These are phyloP conservation scores for Blastobotrys persicus DNA, from an alignment of 1,139 yeast genomes.

Conservation along the genomic window DNA sequence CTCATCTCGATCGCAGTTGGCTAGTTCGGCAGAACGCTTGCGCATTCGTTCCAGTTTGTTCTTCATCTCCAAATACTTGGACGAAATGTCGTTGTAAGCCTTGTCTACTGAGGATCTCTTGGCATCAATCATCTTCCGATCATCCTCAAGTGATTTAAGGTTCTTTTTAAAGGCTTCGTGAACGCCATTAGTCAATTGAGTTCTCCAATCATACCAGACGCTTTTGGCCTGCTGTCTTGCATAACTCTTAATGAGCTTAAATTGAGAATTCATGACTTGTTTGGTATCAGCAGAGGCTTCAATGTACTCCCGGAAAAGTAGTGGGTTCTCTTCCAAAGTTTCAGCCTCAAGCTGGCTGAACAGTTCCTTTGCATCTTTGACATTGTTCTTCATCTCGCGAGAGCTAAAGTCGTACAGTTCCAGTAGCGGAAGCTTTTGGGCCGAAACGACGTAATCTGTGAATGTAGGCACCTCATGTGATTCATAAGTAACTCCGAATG, in stretches of 20 bases:
- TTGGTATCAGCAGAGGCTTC: constrained; percentile 41
- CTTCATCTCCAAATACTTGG: constrained; percentile 33
- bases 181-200: constrained; percentile 45
- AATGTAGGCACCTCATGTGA: constrained; percentile 24
- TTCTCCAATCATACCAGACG: constrained; percentile 60
- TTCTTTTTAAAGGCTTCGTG: constrained; percentile 41
- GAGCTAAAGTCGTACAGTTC: constrained; percentile 42
- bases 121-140: constrained; percentile 18
- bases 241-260: constrained; percentile 49
- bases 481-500: constrained; percentile 27
- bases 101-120: constrained; percentile 32
- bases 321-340: constrained; percentile 49
- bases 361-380: constrained; percentile 44
- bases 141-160: constrained; percentile 24
- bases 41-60: constrained; percentile 29
- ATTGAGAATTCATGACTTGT: constrained; percentile 45
- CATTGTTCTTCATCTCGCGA: constrained; percentile 50
- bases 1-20: constrained; percentile 19
- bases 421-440: constrained; percentile 32
- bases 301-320: constrained; percentile 48
- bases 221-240: constrained; percentile 51
- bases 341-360: constrained; percentile 47
- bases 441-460: constrained; percentile 30
- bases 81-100: constrained; percentile 34
- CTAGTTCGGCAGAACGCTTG: constrained; percentile 24